Percentiles rank a stretch among this genome's conserved stretches.
Evolutionary conservation across 1,284 basidiomycete species (phyloP).

Genomic region (Paramarasmius palmivorus): DNA sequence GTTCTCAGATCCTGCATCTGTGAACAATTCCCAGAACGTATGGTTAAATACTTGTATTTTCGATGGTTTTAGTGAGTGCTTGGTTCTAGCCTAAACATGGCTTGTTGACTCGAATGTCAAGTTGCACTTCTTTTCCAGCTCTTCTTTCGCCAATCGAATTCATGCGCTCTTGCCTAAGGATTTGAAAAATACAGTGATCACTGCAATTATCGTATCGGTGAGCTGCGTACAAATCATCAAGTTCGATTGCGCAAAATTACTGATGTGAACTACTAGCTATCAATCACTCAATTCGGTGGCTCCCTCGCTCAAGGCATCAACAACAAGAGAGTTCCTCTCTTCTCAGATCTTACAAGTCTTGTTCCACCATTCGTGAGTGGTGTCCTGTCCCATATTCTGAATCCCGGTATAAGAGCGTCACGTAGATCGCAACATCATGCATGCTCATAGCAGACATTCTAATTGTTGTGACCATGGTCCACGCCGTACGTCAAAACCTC

Average conservation of each 20-base stretch:
- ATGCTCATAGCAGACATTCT: too few species aligned
- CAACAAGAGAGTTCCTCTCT: too few species aligned
- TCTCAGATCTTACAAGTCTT: too few species aligned
- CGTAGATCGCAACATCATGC: too few species aligned
- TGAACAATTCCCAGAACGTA: conserved; percentile 6
- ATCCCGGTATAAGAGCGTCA: too few species aligned
- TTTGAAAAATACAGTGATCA: not conserved
- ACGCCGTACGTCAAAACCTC: too few species aligned
- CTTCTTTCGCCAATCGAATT: not conserved
- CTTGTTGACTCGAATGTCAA: not conserved
- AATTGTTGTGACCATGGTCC: too few species aligned
- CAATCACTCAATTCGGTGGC: not conserved
- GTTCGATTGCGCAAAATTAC: not conserved
- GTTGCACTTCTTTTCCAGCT: not conserved
- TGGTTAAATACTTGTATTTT: not conserved
- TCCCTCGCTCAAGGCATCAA: too few species aligned
- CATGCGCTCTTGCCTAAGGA: not conserved
- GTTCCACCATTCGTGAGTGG: too few species aligned
- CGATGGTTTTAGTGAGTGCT: not conserved
- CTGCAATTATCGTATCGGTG: not conserved
- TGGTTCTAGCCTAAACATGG: not conserved
- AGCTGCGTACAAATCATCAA: not conserved
- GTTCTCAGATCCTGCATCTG: conserved; percentile 13
- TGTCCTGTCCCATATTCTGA: too few species aligned
- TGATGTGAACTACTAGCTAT: not conserved